Base-by-base conservation (phyloP, 1,284 basidiomycete species). In the Heterobasidion occidentale region DNA sequence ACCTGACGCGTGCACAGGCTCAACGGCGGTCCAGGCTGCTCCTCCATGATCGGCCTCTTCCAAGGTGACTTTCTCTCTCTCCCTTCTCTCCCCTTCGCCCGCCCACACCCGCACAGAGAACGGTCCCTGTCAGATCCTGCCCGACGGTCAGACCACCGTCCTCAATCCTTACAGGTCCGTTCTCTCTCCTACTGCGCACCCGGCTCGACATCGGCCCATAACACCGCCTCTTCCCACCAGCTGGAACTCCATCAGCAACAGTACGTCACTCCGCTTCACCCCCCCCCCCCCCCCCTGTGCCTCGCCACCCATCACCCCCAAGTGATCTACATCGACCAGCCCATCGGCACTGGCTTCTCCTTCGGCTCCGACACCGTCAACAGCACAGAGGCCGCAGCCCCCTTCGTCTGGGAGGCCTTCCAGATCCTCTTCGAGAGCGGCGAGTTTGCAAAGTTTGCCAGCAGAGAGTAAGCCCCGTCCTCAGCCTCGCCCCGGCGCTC, bases 251-350 rank as follows among this genome's bases (percentile, higher is more conserved):
- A 67, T 81, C 59, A 84, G 80, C 68, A 88, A 90, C 62, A 78
- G 19, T 36, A 35, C 50, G 34, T 14, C 14, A 35, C 33, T 17
- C 9, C 33, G 12, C 9, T 34, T 51, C 12, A 51, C 3, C 14
- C 50, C 3, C n/a, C n/a, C n/a, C n/a, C n/a, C n/a, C n/a, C n/a
- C n/a, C n/a, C 14, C 50, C 20, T n/a, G 9, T 51, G 2, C 12
- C 27, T 51, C 20, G 12, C 17, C 17, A 7, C 14, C 42, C 17
- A 45, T 17, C 14, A 14, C 12, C 42, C 17, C 9, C n/a, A 3
- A 51, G 50, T 86, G 67, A 82, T 90, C 50, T 89, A 88, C 64
- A 82, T 90, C 53, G 87, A 89, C 66, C 87, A 90, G 66, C 88
- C 88, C 1, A 83, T 87, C 54, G 83, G 81, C 0, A 80, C 83